These are phyloP conservation scores for Fusarium sp. DNA, from an alignment of 2,329 filamentous ascomycete genomes.

Conservation along the genomic window DNA sequence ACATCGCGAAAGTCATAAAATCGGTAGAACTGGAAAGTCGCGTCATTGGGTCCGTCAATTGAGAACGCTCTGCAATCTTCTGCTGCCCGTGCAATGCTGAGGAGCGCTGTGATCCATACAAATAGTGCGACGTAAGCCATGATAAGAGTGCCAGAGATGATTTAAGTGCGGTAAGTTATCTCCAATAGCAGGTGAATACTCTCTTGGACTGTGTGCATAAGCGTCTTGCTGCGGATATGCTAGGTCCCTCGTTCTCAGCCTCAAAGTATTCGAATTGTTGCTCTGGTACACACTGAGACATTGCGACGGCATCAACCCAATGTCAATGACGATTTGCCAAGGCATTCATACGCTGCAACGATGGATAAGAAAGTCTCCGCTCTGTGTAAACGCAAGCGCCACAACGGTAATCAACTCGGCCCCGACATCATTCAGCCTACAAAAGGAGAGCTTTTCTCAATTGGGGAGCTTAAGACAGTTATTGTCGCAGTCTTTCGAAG, in stretches of 20 bases:
- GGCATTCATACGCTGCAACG: neutral
- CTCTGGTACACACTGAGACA: neutral
- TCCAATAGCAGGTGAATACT: neutral
- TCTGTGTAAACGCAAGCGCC: neutral
- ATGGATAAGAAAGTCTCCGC: neutral
- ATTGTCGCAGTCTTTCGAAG: neutral
- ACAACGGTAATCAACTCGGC: neutral
- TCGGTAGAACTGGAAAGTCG: conserved; percentile 1
- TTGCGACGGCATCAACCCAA: neutral
- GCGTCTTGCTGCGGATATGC: neutral
- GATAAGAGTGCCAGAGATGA: neutral
- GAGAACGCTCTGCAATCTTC: neutral
- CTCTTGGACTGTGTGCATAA: neutral
- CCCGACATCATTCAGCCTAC: too few relatives aligned
- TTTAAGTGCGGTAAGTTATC: too few relatives aligned
- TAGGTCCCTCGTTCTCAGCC: neutral
- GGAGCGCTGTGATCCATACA: neutral
- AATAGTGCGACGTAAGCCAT: neutral
- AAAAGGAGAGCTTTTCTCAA: neutral
- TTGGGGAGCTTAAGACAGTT: neutral
- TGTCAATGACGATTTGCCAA: neutral
- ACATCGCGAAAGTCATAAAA: conserved; percentile 9
- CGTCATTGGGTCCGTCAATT: neutral
- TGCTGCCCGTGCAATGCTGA: neutral
- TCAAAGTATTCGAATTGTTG: neutral